Evolutionary conservation across 2,329 filamentous ascomycete genomes (phyloP), one percentile per base, ranked within the genome.

Genomic region (Ophioceras dolichostomum): DNA sequence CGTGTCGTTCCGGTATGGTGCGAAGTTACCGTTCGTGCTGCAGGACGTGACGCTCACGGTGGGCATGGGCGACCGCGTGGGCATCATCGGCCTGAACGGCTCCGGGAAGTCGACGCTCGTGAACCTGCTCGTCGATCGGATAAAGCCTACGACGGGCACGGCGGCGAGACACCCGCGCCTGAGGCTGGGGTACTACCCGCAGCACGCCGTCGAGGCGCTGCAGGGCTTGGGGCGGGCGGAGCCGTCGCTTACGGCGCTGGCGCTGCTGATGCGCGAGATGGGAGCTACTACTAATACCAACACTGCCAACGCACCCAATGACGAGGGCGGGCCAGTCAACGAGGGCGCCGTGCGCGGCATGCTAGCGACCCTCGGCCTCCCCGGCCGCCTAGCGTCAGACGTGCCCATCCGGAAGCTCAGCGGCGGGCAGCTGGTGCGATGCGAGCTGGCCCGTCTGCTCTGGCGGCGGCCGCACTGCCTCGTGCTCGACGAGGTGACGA

Each of bases 61-160:
- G 10, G 72, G 83, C 41, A 73, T 76, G 53, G 81, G 83, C 9
- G 81, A 86, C 44, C 70, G 84, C 1, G 64, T 89, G 18, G 85
- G 83, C 0, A 67, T 93, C 29, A 65, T 85, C 18, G 86, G 85
- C 0, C 64, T 91, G 31, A 93, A 93, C 52, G 86, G 85, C 1
- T 73, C 76, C 1, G 86, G 86, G 2, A 93, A 93, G 55, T 85
- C 83, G 2, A 91, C 85, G 0, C 63, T 93, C 9, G 67, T 89
- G 40, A 77, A 73, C 34, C 60, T 89, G 4, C 68, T 89, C 3
- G 76, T 78, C n/a, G 74, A 70, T 1, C 65, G 67, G 12, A 55
- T 68, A 2, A 62, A 61, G 5, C 76, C 80, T 0, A 73, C 70
- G 0, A 63, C 67, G 3, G 83, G 84, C 1, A 73, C 64, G 0